Base-by-base conservation (phyloP, 305 asterid species). In the Fraxinus sp. region DNA sequence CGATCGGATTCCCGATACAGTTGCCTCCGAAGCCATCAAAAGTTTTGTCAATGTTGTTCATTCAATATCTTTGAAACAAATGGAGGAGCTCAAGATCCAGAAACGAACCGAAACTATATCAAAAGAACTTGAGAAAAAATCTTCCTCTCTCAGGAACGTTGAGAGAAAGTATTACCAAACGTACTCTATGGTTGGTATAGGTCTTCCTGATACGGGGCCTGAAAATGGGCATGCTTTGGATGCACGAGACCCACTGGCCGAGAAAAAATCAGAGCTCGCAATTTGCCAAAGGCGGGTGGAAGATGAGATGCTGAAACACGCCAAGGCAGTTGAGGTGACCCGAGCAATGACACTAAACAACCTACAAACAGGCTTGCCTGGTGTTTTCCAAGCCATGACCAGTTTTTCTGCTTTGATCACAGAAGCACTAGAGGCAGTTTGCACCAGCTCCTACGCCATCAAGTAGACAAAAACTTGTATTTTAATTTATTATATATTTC, bases 341-440 rank as follows among this genome's bases (percentile, higher is more conserved):
- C 84, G 98, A 81, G 96, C 99, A n/a, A 91, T 93, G 96, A 95
- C 98, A 3, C 82, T 92, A 86, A 95, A 93, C 81, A 97, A 97
- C 85, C 90, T 97, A 30, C 99, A 97, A 81, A 95, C 99, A 0
- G 99, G 99, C 13, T 79, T 97, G 89, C 99, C 99, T 0, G 98
- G 98, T 35, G 99, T 97, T 77, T 95, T 97, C 86, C 98, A 93
- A 86, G 98, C 98, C 7, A 89, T 95, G 98, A 91, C 98, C 72
- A 95, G 98, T 79, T 97, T 97, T 83, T 97, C 99, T 8, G 89
- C 90, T 11, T 80, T 95, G 86, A 88, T 95, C 84, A 90, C 91
- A 2, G 98, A 92, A 85, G 94, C 97, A 70, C 97, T 95, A 1
- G 96, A 86, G 87, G 79, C 89, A 1, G 99, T 90, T 30, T 97